Evolutionary conservation across 495 filamentous ascomycete genomes (phyloP), one percentile per base, ranked within the genome.

Genomic region (Daldinia childiae): DNA sequence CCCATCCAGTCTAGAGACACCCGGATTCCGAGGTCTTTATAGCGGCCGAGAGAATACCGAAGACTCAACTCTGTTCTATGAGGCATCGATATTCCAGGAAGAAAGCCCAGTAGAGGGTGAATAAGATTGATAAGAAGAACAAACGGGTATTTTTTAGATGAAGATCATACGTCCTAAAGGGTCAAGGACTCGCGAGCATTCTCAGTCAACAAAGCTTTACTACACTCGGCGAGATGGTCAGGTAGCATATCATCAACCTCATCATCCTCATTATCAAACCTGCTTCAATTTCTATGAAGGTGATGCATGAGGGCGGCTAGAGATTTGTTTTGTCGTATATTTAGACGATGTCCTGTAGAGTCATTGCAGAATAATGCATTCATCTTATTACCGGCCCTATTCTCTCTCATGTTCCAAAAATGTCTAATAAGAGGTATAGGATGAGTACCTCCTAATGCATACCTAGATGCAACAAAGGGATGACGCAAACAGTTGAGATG

Each of bases 11-110:
- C 36, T 85, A 15, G 72, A 72, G 29, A 77, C 75, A 15, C 74
- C 79, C 12, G 82, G 82, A 4, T 82, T 84, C 52, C 68, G 54
- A 59, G 83, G 82, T 9, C 74, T 85, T 30, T 83, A 85, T 56
- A 82, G 80, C 14, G 84, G 83, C 5, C 71, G 72, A 29, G 84
- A 86, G 69, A 86, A 85, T 69, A 72, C 70, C 4, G 83, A 83
- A 41, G 82, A 83, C 30, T 65, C 66, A n/a, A 67, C 74, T 14
- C 66, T 83, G 56, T 79, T 80, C 60, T 68, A 78, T 26, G 72
- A 79, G 58, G 72, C 76, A 5, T 68, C 62, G n/a, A 51, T 58
- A 43, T 65, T 62, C 15, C 32, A 61, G 24, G 36, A 51, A 9
- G 61, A 73, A 32, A 27, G 32, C 19, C 59, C 57, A 11, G 24